These are phyloP conservation scores for Calocybe indica DNA, from an alignment of 768 basidiomycete genomes.

Conservation along the genomic window DNA sequence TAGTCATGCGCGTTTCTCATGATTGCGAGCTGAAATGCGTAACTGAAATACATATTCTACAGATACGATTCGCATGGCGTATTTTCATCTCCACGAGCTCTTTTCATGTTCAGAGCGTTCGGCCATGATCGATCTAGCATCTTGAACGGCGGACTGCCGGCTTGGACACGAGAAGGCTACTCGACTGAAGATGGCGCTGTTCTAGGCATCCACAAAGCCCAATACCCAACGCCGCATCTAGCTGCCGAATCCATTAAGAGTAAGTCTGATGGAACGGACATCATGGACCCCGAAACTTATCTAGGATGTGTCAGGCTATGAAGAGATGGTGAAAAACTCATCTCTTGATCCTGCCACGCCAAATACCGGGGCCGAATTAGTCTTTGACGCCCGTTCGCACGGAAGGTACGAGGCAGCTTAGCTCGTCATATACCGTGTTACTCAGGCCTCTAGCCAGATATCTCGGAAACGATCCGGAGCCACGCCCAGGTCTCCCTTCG, in stretches of 20 bases:
- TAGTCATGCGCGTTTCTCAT: conserved; percentile 58
- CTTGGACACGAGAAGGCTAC: conserved; percentile 67
- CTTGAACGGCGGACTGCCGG: conserved; percentile 88
- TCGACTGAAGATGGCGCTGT: conserved; percentile 38
- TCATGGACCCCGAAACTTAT: not conserved
- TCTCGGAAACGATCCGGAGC: conserved; percentile 79
- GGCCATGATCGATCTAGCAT: conserved; percentile 84
- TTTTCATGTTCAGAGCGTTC: conserved; percentile 93
- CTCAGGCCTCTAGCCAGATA: conserved; percentile 43
- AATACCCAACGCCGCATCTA: conserved; percentile 51
- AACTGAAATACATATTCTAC: conserved; percentile 7
- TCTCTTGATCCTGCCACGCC: conserved; percentile 30
- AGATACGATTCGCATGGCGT: conserved; percentile 90
- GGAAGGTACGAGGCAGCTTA: conserved; percentile 51
- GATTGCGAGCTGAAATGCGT: not conserved
- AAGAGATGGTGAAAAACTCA: conserved; percentile 74
- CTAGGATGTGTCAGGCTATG: conserved; percentile 55
- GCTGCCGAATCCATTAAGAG: conserved; percentile 48
- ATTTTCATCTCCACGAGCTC: conserved; percentile 87
- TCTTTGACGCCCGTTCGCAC: conserved; percentile 84
- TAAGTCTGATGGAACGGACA: conserved; percentile 20
- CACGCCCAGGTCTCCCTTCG: conserved; percentile 78
- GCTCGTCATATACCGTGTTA: not conserved
- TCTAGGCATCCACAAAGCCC: conserved; percentile 16
- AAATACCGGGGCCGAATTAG: conserved; percentile 50